Percentiles rank a stretch among this genome's conserved stretches.
Evolutionary conservation across 306 rosid genomes (phyloP).

Genomic region (Oemleria cerasiformis): DNA sequence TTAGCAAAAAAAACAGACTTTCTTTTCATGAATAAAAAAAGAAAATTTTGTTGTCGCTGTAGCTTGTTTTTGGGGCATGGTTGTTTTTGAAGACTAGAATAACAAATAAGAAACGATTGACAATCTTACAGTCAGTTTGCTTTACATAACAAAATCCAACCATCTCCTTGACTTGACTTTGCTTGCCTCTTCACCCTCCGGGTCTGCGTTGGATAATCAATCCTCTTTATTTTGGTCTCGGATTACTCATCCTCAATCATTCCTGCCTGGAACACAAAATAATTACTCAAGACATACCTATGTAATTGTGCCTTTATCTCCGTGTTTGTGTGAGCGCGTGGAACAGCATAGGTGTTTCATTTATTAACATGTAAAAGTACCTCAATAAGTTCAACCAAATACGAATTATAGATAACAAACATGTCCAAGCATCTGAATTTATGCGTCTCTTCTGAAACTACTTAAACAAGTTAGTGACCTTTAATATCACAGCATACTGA

Average conservation of each 20-base stretch:
- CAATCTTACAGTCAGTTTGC: background rate
- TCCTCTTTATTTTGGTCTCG: background rate
- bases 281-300: background rate
- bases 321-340: background rate
- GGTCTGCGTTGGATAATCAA: background rate
- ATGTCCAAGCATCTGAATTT: slow-evolving; percentile 1
- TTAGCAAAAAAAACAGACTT: no score
- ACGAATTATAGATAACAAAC: background rate
- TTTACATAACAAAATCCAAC: background rate
- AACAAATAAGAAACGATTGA: no score
- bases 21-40: no score
- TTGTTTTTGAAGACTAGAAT: no score
- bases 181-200: background rate
- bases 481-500: background rate
- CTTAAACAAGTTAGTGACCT: background rate
- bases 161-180: background rate
- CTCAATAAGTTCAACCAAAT: background rate
- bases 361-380: background rate
- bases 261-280: slow-evolving; percentile 14
- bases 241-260: background rate
- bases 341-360: background rate
- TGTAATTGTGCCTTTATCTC: background rate
- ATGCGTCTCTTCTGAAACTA: background rate
- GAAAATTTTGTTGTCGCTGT: no score
- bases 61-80: no score